Base-by-base conservation (phyloP, 2,329 filamentous ascomycete genomes). In the Biscogniauxia mediterranea region DNA sequence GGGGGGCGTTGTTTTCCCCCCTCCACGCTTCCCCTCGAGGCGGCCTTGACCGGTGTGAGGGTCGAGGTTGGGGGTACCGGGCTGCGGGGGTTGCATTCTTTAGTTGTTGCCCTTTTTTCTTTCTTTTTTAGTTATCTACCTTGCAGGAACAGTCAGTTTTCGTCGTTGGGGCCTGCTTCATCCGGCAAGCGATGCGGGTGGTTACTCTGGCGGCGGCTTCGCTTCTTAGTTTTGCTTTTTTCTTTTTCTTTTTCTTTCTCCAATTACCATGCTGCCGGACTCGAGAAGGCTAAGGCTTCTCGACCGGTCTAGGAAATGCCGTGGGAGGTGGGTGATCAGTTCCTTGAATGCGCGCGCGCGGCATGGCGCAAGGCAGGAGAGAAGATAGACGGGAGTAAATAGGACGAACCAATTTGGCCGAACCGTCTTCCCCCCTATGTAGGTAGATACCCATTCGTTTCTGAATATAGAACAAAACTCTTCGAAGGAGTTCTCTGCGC, bases 301-400 rank as follows among this genome's bases (percentile, higher is more conserved):
- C 54, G 54, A 55, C n/a, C 54, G 32, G 54, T 32, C 54, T 49
- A 25, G 28, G 28, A 55, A 55, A 42, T 17, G 28, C 32, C 49
- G 19, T 25, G 21, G 54, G 11, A 25, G n/a, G n/a, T n/a, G n/a
- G 53, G n/a, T n/a, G 19, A 38, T 4, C 25, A 42, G 19, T 13
- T 19, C 23, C 19, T 19, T 13, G 21, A 49, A n/a, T 21, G 42
- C 28, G 19, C 50, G 21, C 5, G 42, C 28, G 50, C 11, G 11
- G 19, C 23, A 20, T 52, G 50, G 3, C 50, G 6, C 19, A 52
- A 52, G 28, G 28, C 28, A 32, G 28, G 28, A 32, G 28, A 32
- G 28, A 32, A 32, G 28, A 32, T 8, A 32, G 28, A 28, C 8
- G 26, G 26, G 8, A 32, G 7, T 13, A 32, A 32, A 6, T 4